phyloP scores from a whole-genome alignment of 192 early-diverging fungal genomes.

The Dissophora ornata region DNA sequence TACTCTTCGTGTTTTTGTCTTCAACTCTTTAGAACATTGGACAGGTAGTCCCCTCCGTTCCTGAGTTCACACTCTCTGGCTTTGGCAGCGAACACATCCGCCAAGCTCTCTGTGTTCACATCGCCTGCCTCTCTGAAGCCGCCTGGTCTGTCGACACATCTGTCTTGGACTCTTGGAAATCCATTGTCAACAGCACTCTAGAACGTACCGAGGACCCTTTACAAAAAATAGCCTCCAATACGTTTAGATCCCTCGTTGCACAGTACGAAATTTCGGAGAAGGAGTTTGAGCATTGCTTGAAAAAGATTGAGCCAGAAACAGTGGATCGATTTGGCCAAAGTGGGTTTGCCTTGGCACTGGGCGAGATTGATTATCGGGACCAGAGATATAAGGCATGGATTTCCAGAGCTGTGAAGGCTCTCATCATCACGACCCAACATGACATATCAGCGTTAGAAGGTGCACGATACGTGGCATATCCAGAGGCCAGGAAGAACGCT shows the following conservation, averaged over 20 bases:
- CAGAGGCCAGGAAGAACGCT: constrained; percentile 76
- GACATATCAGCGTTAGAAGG: background rate
- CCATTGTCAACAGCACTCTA: constrained; percentile 63
- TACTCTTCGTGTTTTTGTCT: background rate
- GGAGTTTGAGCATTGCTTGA: constrained; percentile 57
- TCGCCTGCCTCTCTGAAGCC: constrained; percentile 60
- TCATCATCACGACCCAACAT: constrained; percentile 22
- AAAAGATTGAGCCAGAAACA: constrained; percentile 26
- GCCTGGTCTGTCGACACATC: constrained; percentile 47
- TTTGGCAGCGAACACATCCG: constrained; percentile 72
- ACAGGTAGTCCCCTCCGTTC: constrained; percentile 47
- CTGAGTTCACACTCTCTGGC: constrained; percentile 59
- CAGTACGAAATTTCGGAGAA: constrained; percentile 53
- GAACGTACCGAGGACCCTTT: constrained; percentile 74
- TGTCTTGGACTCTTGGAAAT: constrained; percentile 61
- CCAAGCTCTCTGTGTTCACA: constrained; percentile 62
- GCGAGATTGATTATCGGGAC: constrained; percentile 59
- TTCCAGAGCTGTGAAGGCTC: constrained; percentile 24
- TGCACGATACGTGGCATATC: constrained; percentile 66
- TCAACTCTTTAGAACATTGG: constrained; percentile 41
- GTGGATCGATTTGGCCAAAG: constrained; percentile 63
- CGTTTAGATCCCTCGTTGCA: constrained; percentile 57
- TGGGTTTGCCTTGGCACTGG: constrained; percentile 75
- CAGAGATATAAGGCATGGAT: constrained; percentile 14
- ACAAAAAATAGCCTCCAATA: constrained; percentile 61